Conservation (phyloP, 352 stramenopile genomes). For the Phytophthora nicotianae region DNA sequence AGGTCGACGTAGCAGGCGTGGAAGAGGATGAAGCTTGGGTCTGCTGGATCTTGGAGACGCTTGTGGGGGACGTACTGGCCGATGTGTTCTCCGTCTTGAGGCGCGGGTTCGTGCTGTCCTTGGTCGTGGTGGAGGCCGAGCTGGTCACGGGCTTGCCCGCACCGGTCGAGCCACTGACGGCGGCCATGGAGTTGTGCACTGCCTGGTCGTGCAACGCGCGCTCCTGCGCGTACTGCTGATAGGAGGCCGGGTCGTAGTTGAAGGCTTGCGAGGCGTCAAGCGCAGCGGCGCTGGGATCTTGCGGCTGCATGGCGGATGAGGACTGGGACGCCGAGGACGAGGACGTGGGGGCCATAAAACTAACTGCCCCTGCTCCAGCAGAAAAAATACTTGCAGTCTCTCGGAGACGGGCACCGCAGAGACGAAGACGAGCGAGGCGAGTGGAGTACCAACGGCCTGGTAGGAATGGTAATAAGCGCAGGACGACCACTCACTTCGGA, state of each 20-base stretch:
- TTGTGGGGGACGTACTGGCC: slow-evolving; percentile 28
- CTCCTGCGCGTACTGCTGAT: slow-evolving; percentile 59
- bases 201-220: slow-evolving; percentile 41
- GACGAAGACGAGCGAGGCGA: slow-evolving; percentile 28
- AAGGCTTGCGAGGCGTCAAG: slow-evolving; percentile 46
- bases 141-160: slow-evolving; percentile 9
- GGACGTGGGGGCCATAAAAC: slow-evolving; percentile 67
- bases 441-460: slow-evolving; percentile 36
- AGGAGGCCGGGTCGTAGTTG: slow-evolving; percentile 53
- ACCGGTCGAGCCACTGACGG: slow-evolving; percentile 6
- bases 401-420: slow-evolving; percentile 30
- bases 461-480: slow-evolving; percentile 49
- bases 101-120: background rate
- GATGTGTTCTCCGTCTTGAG: slow-evolving; percentile 30
- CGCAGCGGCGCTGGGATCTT: slow-evolving; percentile 29
- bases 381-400: slow-evolving; percentile 39
- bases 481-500: slow-evolving; percentile 47
- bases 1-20: background rate
- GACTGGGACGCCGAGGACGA: slow-evolving; percentile 41
- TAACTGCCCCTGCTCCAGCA: slow-evolving; percentile 41
- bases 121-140: slow-evolving; percentile 1
- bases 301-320: slow-evolving; percentile 35
- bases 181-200: slow-evolving; percentile 34
- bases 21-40: background rate
- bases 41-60: slow-evolving; percentile 27